A percentile compares a stretch with the other conserved stretches of the same genome.
Evolutionary conservation across 1,284 basidiomycete genomes (phyloP).

Genomic region (Boletus subluridellus): DNA sequence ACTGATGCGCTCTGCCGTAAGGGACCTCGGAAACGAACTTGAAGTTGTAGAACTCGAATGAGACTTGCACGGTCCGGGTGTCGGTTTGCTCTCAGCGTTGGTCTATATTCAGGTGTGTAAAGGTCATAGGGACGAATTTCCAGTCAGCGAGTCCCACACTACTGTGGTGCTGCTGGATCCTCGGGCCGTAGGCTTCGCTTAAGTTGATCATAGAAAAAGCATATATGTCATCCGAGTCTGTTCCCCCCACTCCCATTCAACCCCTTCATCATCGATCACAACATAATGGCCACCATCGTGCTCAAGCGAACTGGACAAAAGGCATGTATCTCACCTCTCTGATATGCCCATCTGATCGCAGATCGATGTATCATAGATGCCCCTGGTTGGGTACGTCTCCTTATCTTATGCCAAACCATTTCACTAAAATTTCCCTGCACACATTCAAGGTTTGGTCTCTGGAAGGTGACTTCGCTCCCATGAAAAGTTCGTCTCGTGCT

Average conservation of each 20-base stretch:
- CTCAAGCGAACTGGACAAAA: conserved; percentile 61
- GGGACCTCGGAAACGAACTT: not conserved
- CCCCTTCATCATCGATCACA: conserved; percentile 1
- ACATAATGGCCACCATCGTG: conserved; percentile 47
- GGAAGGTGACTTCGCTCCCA: conserved; percentile 49
- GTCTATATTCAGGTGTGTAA: conserved; percentile 5
- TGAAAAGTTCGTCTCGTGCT: not conserved
- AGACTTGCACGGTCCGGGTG: not conserved
- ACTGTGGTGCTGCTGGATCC: not conserved
- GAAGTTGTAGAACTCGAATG: not conserved
- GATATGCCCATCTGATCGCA: not conserved
- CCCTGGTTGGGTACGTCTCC: conserved; percentile 31
- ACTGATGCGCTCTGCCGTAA: not conserved
- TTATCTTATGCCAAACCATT: not conserved
- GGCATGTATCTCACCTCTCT: conserved; percentile 29
- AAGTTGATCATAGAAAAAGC: conserved; percentile 10
- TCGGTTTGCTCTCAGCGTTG: not conserved
- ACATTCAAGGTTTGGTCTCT: conserved; percentile 57
- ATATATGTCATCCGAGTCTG: too few relatives aligned
- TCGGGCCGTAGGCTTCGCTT: conserved; percentile 8
- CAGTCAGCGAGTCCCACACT: conserved; percentile 1
- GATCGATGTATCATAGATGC: conserved; percentile 23
- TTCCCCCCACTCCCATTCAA: not conserved
- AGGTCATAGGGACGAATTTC: conserved; percentile 10
- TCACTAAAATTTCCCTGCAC: not conserved